A percentile compares a stretch with the other conserved stretches of the same genome.
Evolutionary conservation across 164 flowering plant species (phyloP).

Genomic region (Chimonanthus salicifolius): DNA sequence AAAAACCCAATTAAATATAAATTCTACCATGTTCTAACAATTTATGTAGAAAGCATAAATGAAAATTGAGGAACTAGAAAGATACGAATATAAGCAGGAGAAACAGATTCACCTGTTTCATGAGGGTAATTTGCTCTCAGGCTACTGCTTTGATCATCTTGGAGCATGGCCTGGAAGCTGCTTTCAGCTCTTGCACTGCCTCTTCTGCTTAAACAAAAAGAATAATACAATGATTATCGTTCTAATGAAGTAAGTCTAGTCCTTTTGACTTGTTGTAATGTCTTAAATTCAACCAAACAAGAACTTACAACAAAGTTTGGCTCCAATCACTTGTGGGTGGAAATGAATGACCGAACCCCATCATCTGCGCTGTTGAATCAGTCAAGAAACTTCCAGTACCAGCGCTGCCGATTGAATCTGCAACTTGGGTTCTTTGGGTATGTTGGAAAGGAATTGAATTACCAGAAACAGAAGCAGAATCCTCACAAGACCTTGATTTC

Average conservation of each 20-base stretch:
- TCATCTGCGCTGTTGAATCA: slow-evolving; percentile 45
- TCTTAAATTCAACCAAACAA: background rate
- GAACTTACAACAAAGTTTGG: slow-evolving; percentile 50
- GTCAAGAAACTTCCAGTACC: slow-evolving; percentile 18
- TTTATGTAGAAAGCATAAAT: too few relatives aligned
- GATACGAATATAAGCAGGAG: too few relatives aligned
- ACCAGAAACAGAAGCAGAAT: slow-evolving; percentile 26
- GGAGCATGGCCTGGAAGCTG: slow-evolving; percentile 48
- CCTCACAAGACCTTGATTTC: slow-evolving; percentile 32
- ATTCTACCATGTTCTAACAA: too few relatives aligned
- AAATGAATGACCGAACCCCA: slow-evolving; percentile 42
- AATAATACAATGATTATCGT: background rate
- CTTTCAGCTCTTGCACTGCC: slow-evolving; percentile 40
- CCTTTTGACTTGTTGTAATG: background rate
- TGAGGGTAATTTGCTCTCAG: slow-evolving; percentile 23
- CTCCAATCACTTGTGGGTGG: slow-evolving; percentile 42
- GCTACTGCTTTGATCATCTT: slow-evolving; percentile 19
- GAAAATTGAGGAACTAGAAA: too few relatives aligned
- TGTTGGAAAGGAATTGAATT: slow-evolving; percentile 28
- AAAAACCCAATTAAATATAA: too few relatives aligned
- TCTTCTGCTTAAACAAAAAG: slow-evolving; percentile 7
- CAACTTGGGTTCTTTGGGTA: slow-evolving; percentile 25
- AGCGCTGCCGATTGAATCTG: slow-evolving; percentile 25
- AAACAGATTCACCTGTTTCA: slow-evolving; percentile 12
- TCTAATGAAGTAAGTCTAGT: background rate